These are phyloP conservation scores for Austroboletus novae-zelandiae DNA, from an alignment of 1,284 basidiomycete species.

Conservation along the genomic window DNA sequence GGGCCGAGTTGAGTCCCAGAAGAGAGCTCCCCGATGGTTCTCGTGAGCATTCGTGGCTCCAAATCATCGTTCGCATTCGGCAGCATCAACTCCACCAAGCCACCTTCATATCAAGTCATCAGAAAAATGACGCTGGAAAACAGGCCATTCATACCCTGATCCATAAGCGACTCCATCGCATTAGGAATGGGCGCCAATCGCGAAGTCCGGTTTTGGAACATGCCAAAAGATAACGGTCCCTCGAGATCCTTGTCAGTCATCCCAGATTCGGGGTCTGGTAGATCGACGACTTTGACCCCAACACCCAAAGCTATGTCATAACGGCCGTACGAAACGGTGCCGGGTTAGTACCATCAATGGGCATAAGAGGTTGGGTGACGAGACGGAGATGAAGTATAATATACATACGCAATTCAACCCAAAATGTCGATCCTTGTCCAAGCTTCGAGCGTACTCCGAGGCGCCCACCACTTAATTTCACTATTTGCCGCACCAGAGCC, in stretches of 20 bases:
- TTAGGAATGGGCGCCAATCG: slow-evolving; percentile 37
- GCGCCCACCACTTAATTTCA: slow-evolving; percentile 78
- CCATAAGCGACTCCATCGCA: slow-evolving; percentile 65
- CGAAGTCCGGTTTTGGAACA: slow-evolving; percentile 16
- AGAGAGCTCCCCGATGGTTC: slow-evolving; percentile 46
- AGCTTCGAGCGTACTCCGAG: slow-evolving; percentile 70
- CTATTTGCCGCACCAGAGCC: slow-evolving; percentile 87
- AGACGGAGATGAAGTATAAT: slow-evolving; percentile 17
- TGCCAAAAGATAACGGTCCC: slow-evolving; percentile 26
- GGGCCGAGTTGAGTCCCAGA: slow-evolving; percentile 40
- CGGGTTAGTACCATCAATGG: slow-evolving; percentile 10
- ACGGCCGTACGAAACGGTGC: slow-evolving; percentile 8
- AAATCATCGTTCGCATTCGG: slow-evolving; percentile 36
- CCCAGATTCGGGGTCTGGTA: slow-evolving; percentile 26
- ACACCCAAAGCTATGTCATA: slow-evolving; percentile 29
- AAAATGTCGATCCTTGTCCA: slow-evolving; percentile 68
- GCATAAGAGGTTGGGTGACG: slow-evolving; percentile 11
- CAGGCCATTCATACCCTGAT: slow-evolving; percentile 49
- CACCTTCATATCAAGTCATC: slow-evolving; percentile 38
- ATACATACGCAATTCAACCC: slow-evolving; percentile 70
- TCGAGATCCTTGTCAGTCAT: slow-evolving; percentile 26
- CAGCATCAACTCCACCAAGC: slow-evolving; percentile 57
- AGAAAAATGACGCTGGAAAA: background rate
- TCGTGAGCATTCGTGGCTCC: slow-evolving; percentile 41
- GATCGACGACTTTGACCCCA: slow-evolving; percentile 28